These are phyloP conservation scores for Boletus rex-veris DNA, from an alignment of 768 basidiomycete genomes.

Conservation along the genomic window DNA sequence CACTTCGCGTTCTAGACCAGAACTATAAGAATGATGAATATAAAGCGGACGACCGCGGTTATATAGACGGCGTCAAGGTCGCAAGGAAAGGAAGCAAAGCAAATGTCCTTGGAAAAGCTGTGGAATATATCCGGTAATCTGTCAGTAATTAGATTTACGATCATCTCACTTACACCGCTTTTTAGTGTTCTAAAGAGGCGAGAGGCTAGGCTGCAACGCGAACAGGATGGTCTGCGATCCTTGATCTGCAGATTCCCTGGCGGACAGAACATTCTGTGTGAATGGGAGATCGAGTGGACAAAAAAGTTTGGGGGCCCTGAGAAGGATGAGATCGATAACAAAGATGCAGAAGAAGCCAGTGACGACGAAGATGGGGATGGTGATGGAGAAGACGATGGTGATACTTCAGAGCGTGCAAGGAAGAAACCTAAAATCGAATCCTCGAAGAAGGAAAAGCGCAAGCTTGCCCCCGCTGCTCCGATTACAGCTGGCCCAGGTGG, in stretches of 20 bases:
- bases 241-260: conserved; percentile 71
- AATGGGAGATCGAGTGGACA: conserved; percentile 77
- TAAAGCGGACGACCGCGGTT: conserved; percentile 77
- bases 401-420: conserved; percentile 46
- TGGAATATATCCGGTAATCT: conserved; percentile 75
- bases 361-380: conserved; percentile 45
- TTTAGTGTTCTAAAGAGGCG: conserved; percentile 74
- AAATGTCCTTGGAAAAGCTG: conserved; percentile 84
- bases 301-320: conserved; percentile 77
- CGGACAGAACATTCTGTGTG: conserved; percentile 62
- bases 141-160: not conserved
- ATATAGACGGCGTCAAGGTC: conserved; percentile 89
- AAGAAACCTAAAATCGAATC: conserved; percentile 57
- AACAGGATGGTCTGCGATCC: conserved; percentile 70
- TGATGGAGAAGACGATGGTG: conserved; percentile 38
- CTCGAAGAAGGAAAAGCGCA: conserved; percentile 42
- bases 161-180: conserved; percentile 3
- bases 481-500: conserved; percentile 19
- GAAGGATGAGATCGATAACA: conserved; percentile 59
- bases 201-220: conserved; percentile 65
- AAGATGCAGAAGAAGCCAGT: conserved; percentile 37
- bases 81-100: conserved; percentile 90
- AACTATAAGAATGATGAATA: conserved; percentile 39
- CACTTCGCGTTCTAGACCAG: conserved; percentile 73
- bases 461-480: conserved; percentile 31